phyloP scores from a whole-genome alignment of 495 filamentous ascomycete genomes.

The Annulohypoxylon stygium region DNA sequence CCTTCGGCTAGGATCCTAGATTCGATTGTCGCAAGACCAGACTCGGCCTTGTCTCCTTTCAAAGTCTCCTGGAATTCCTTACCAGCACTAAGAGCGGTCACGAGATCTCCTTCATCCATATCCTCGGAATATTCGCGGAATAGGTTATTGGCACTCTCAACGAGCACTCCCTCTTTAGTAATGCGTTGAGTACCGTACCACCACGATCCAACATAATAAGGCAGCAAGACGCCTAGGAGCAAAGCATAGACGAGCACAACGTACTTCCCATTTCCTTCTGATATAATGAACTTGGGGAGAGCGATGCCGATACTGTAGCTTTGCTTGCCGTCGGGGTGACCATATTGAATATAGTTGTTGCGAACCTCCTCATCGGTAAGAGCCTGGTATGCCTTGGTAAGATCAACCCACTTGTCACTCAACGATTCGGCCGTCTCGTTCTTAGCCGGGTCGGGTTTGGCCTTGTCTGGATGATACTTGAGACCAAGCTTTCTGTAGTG shows the following conservation, averaged over 20 bases:
- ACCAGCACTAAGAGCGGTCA: constrained; percentile 83
- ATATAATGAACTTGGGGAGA: constrained; percentile 90
- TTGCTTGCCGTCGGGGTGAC: constrained; percentile 97
- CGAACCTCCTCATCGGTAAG: constrained; percentile 96
- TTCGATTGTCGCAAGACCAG: constrained; percentile 83
- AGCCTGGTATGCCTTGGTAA: constrained; percentile 97
- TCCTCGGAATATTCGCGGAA: constrained; percentile 92
- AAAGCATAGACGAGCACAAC: constrained; percentile 89
- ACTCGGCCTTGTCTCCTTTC: constrained; percentile 78
- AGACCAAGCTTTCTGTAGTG: constrained; percentile 88
- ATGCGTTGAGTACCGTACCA: constrained; percentile 96
- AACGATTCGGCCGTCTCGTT: constrained; percentile 90
- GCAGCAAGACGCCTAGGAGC: constrained; percentile 87
- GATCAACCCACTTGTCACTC: constrained; percentile 90
- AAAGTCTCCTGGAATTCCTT: constrained; percentile 79
- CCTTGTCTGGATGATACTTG: constrained; percentile 93
- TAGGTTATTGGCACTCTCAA: constrained; percentile 91
- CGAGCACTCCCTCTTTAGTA: constrained; percentile 90
- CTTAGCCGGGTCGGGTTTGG: constrained; percentile 79
- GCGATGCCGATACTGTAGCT: constrained; percentile 98
- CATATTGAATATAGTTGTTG: constrained; percentile 95
- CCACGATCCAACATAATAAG: constrained; percentile 95
- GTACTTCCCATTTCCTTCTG: constrained; percentile 95
- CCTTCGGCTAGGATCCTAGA: constrained; percentile 76
- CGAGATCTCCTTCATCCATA: constrained; percentile 81